These are phyloP conservation scores for Sporothrix brasiliensis DNA, from an alignment of 2,329 filamentous ascomycete species.

Conservation along the genomic window DNA sequence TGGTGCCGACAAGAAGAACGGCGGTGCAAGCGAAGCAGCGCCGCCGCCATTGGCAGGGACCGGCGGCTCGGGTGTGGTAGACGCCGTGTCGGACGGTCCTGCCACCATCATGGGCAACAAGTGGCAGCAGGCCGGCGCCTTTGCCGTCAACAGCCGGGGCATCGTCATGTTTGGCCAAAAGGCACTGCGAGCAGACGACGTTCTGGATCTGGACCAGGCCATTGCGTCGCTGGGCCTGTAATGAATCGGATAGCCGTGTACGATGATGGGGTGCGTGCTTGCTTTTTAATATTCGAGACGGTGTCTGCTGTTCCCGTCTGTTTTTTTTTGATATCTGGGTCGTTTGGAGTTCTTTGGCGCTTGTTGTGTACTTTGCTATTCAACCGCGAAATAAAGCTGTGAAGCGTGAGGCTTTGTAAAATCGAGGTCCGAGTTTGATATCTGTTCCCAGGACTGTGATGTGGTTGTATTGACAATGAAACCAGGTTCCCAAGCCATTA, in stretches of 20 bases:
- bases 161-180: constrained; percentile 56
- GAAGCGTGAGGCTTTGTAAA: neutral
- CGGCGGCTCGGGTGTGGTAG: constrained; percentile 30
- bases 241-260: neutral
- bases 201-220: constrained; percentile 58
- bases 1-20: constrained; percentile 46
- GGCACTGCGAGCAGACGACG: constrained; percentile 52
- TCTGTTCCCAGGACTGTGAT: neutral
- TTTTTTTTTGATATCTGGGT: constrained; percentile 4
- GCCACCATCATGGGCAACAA: constrained; percentile 57
- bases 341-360: neutral
- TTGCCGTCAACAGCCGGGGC: constrained; percentile 54
- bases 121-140: constrained; percentile 59
- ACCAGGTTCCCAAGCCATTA: neutral
- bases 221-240: constrained; percentile 44
- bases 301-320: neutral
- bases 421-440: neutral
- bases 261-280: neutral
- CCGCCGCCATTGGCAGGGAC: neutral
- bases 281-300: neutral
- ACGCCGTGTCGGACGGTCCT: constrained; percentile 43
- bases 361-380: neutral
- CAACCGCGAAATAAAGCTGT: neutral
- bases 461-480: neutral
- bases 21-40: neutral